Conservation (phyloP, 1,284 basidiomycete genomes). For the Gymnopus androsaceus region DNA sequence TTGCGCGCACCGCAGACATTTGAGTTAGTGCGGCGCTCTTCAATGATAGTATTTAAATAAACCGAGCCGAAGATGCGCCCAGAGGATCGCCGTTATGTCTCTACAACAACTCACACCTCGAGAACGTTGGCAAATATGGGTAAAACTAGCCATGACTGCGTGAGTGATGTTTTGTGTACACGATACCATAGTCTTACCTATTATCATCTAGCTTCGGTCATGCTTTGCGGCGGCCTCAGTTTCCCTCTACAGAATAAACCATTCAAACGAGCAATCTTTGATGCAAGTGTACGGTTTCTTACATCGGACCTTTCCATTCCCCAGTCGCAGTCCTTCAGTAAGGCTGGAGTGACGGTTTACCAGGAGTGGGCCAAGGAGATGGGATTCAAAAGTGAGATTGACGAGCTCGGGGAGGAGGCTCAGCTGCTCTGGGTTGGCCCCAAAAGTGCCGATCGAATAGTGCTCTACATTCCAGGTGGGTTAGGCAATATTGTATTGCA, state of each 20-base stretch:
- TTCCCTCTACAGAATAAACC: constrained; percentile 2
- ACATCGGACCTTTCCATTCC: not conserved
- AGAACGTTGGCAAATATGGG: not conserved
- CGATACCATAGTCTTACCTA: not conserved
- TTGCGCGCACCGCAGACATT: no score
- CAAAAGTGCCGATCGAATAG: constrained; percentile 1
- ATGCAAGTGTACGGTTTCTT: not conserved
- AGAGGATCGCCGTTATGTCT: not conserved
- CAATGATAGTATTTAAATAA: no score
- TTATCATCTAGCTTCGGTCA: not conserved
- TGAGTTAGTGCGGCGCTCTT: no score
- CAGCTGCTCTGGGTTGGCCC: constrained; percentile 8
- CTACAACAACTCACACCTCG: not conserved
- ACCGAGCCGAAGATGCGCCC: no score
- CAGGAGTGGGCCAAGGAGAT: constrained; percentile 5
- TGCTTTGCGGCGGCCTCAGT: not conserved
- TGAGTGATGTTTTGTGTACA: not conserved
- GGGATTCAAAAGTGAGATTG: not conserved
- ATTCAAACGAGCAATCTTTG: not conserved
- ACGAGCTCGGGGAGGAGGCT: not conserved
- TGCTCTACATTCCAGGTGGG: constrained; percentile 12
- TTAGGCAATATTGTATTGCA: not conserved
- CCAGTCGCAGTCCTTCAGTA: not conserved
- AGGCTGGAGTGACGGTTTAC: not conserved
- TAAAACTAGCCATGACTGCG: not conserved